Base-by-base conservation (phyloP, 106 monocot species). In the Gastrodia elata region DNA sequence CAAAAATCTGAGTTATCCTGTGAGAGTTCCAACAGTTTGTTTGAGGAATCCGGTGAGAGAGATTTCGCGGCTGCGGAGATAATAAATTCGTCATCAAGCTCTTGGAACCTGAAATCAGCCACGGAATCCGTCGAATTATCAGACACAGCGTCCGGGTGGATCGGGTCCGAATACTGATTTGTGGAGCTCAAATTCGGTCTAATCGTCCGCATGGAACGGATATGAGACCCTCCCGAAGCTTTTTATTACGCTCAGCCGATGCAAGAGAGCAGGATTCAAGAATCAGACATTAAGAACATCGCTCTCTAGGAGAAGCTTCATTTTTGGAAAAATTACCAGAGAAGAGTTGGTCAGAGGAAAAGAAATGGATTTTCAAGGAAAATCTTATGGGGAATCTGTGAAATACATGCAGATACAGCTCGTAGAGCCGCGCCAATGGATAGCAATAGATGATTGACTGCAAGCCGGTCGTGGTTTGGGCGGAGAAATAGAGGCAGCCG, bases 61-160 rank as follows among this genome's bases (percentile, higher is more conserved):
- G 78, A 15, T 6, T 56, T 15, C 18, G 4, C 30, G 56, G 74
- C 14, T 40, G 70, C 42, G 49, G 71, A 68, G 16, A 39, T 33
- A n/a, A n/a, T n/a, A 40, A 46, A 44, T 37, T 37, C 56, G 15
- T 34, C 68, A 24, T 77, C 77, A 38, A 90, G 84, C 65, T 90
- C 80, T 2, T 41, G 75, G 24, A 94, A 85, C 6, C 72, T 73
- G 77, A 86, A 76, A 58, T 94, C 94, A 37, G 91, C 79, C 11
- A 83, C 75, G 22, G 91, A 94, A 75, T 94, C 94, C 18, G 85
- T 70, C 30, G 85, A 76, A 41, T 70, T 71, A 36, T 85, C 85
- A 2, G 82, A 78, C 68, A 68, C 26, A 7, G 64, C 68, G 6
- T 9, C 48, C 1, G 73, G 73, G 5, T 4, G 48, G 14, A 11